Percentiles rank a stretch among this genome's conserved stretches.
phyloP scores from a whole-genome alignment of 768 basidiomycete genomes.

The Mycena olivaceomarginata region DNA sequence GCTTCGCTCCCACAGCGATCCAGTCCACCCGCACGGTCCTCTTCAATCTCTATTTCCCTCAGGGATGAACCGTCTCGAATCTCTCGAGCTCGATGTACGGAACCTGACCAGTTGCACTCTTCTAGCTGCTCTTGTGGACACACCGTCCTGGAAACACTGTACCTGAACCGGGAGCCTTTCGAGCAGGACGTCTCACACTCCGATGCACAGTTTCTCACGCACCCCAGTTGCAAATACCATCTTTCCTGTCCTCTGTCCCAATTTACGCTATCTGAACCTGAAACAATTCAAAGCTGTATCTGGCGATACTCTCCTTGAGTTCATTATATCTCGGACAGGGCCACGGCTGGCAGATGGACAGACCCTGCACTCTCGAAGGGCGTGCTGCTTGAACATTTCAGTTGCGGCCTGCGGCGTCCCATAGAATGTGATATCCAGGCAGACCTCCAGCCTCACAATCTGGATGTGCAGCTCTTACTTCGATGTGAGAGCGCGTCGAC shows the following conservation, averaged over 20 bases:
- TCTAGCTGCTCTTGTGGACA: not conserved
- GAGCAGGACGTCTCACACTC: not conserved
- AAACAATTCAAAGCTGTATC: not conserved
- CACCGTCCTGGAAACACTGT: not conserved
- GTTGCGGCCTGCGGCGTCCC: not conserved
- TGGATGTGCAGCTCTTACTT: too few species aligned
- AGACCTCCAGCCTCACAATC: not conserved
- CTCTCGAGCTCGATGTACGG: not conserved
- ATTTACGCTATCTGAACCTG: not conserved
- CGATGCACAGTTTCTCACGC: not conserved
- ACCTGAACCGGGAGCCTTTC: not conserved
- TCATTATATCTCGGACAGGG: not conserved
- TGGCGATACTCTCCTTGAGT: not conserved
- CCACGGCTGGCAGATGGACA: not conserved
- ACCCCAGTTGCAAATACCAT: not conserved
- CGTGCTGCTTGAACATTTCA: not conserved
- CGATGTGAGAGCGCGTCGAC: too few species aligned
- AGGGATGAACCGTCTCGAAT: not conserved
- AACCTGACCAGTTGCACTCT: not conserved
- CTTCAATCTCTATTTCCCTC: not conserved
- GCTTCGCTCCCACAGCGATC: not conserved
- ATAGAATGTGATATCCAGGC: not conserved
- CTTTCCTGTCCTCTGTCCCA: not conserved
- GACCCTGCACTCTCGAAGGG: not conserved
- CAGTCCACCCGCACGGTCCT: not conserved